Base-by-base conservation (phyloP, 192 early-diverging fungal species). In the Umbelopsis sp. region DNA sequence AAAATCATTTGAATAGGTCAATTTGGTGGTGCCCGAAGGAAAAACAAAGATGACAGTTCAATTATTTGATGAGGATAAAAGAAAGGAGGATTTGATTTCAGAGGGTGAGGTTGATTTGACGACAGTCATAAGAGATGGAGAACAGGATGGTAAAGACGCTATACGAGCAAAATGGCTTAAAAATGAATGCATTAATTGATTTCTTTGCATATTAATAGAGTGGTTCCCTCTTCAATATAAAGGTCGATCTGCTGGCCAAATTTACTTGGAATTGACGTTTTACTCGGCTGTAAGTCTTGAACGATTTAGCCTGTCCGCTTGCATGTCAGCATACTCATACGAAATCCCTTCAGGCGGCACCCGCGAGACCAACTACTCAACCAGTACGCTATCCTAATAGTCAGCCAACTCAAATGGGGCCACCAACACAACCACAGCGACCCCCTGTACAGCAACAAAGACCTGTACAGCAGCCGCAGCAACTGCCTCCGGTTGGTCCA, bases 241-340 rank as follows among this genome's bases (percentile, higher is more conserved):
- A 61, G 77, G 78, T 27, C 45, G 73, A 2, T 37, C 35, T 21
- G 80, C 84, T 9, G 84, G 84, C n/a, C 78, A 86, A 41, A 74
- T 86, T 25, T 86, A 84, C 58, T 74, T 86, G 20, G 84, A 86
- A 49, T 37, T 86, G 47, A 86, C 84, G 13, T 86, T 83, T 45
- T 86, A 86, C 66, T 74, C 82, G 3, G 73, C 80, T 27, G 84
- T 84, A 82, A 79, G 81, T 72, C 23, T 27, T 37, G 35, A 2
- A 30, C 27, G 27, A 45, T 2, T 33, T 22, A 35, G 30, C 27
- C 7, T 25, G 20, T 47, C 20, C 44, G 25, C 50, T 58, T 23
- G 30, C 7, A 46, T 47, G 13, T 6, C 27, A 61, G 18, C 23
- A 5, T 37, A 53, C 15, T 46, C 47, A 15, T 45, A 10, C 46